A percentile compares a stretch with the other conserved stretches of the same genome.
Evolutionary conservation across 75 land plant genomes (phyloP).

Genomic region (Isoetes taiwanensis): DNA sequence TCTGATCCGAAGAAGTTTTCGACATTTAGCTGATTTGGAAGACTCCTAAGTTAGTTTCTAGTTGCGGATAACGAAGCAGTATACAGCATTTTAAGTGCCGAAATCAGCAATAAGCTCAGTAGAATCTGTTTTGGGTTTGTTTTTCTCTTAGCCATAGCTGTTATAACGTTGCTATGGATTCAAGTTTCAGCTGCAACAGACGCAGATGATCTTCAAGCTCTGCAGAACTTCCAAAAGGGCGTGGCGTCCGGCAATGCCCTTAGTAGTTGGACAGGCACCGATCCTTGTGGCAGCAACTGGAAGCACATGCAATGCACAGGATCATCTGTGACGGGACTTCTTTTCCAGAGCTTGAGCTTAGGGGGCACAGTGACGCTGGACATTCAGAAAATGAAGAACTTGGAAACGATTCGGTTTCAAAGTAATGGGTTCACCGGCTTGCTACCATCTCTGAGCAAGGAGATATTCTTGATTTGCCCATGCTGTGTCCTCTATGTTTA

Average conservation of each 20-base stretch:
- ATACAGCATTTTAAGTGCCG: too few species aligned
- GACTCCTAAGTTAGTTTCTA: too few species aligned
- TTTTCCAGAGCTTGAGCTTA: background rate
- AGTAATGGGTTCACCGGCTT: background rate
- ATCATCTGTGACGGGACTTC: background rate
- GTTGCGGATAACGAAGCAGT: too few species aligned
- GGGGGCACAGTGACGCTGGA: background rate
- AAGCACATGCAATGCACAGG: background rate
- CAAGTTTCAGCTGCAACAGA: too few species aligned
- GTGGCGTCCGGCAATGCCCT: background rate
- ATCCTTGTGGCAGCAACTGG: background rate
- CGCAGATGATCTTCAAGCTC: background rate
- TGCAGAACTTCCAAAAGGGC: background rate
- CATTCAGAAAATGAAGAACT: background rate
- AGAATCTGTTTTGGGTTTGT: too few species aligned
- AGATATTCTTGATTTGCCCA: too few species aligned
- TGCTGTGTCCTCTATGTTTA: too few species aligned
- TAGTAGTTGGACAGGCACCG: background rate
- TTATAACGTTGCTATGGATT: too few species aligned
- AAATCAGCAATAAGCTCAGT: too few species aligned
- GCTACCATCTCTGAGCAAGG: background rate
- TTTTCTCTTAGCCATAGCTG: too few species aligned
- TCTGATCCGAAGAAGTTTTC: too few species aligned
- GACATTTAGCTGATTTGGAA: too few species aligned
- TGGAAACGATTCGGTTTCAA: background rate